Base-by-base conservation (phyloP, 345 rosid genomes). In the Limnanthes douglasii region DNA sequence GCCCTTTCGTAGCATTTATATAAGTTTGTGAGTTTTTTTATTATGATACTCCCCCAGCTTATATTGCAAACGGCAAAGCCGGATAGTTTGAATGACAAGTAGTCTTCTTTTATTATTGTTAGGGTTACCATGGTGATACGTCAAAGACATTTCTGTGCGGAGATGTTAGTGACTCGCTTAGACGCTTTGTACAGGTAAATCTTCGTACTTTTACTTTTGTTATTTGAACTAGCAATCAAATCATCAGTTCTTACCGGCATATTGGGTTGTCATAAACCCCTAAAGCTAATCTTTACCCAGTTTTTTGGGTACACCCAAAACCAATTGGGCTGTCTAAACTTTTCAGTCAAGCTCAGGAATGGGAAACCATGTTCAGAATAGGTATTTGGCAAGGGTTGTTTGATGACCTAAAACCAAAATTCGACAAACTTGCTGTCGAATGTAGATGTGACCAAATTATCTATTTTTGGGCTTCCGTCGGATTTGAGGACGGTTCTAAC, bases 101-200 rank as follows among this genome's bases (percentile, higher is more conserved):
- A n/a, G n/a, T n/a, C n/a, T n/a, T n/a, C n/a, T n/a, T n/a, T n/a
- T n/a, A n/a, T n/a, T n/a, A n/a, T 36, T 32, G 3, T 21, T 54
- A 88, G 97, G 95, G 97, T 41, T 88, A 83, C 54, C 97, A 83
- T 46, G 95, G 95, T 33, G 97, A 83, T 68, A 83, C 97, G n/a
- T 88, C 95, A 24, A 79, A 55, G 73, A 83, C 84, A 30, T 88
- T 70, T 53, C 48, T 82, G 14, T 79, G 93, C 44, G 97, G 97
- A 48, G 62, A 78, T 22, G 80, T 79, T 14, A 34, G 59, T 13
- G 74, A 62, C 24, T 41, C 46, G 10, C 49, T 72, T 12, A 55
- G 64, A 45, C 70, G 66, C 41, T 90, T 83, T 29, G 86, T 88
- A 37, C 56, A 59, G 76, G 93, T 86, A 54, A 25, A 24, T 1